These are phyloP conservation scores for Cavenderia fasciculata DNA, from an alignment of 78 protist species.

Conservation along the genomic window DNA sequence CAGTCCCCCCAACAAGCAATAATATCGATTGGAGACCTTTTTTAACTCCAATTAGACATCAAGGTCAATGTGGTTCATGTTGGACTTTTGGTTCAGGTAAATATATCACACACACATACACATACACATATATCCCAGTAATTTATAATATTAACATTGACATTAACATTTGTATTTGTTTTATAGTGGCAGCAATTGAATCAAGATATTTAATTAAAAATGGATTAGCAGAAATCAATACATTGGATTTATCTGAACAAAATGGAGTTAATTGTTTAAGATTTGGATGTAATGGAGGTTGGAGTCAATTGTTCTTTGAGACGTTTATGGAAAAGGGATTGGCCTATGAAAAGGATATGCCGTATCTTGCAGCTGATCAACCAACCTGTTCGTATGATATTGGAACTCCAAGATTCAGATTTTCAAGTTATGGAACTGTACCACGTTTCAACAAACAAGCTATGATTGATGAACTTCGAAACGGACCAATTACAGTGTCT, in stretches of 20 bases:
- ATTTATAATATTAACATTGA: not conserved
- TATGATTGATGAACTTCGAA: slow-evolving; percentile 20
- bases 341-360: not conserved
- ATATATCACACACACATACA: not conserved
- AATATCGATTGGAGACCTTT: not conserved
- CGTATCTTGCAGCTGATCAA: not conserved
- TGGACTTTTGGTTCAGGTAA: slow-evolving; percentile 86
- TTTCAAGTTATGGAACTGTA: not conserved
- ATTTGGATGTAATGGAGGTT: not conserved
- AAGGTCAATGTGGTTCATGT: slow-evolving; percentile 88
- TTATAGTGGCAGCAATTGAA: slow-evolving; percentile 2
- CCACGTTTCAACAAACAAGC: not conserved
- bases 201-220: slow-evolving; percentile 18
- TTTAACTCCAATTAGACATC: slow-evolving; percentile 34
- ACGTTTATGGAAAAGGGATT: not conserved
- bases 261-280: slow-evolving; percentile 3
- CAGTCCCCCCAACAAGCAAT: not conserved
- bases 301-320: not conserved
- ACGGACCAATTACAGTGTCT: slow-evolving; percentile 31
- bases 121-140: not conserved
- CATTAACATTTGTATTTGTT: not conserved
- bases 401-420: slow-evolving; percentile 19
- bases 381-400: not conserved
- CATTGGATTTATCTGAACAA: slow-evolving; percentile 18
- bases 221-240: not conserved